phyloP scores from a whole-genome alignment of 805 yeast genomes.

The Saccharomyces eubayanus region DNA sequence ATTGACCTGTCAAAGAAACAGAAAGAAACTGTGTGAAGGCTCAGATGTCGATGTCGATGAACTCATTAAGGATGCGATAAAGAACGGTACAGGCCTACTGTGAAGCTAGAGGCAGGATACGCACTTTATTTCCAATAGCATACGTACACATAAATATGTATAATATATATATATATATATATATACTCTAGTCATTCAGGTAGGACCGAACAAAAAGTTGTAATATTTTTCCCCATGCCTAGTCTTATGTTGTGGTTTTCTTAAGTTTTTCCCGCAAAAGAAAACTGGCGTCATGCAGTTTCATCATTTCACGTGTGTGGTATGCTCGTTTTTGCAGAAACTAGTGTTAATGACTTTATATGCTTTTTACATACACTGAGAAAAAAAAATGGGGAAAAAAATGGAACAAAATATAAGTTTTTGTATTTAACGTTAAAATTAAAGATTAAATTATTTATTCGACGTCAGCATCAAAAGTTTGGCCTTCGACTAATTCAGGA shows the following conservation, averaged over 20 bases:
- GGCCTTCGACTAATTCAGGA: constrained; percentile 41
- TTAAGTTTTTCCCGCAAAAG: not conserved
- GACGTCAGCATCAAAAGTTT: constrained; percentile 44
- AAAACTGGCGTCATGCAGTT: not conserved
- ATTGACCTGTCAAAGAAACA: constrained; percentile 63
- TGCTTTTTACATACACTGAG: not conserved
- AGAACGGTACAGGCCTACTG: constrained; percentile 21
- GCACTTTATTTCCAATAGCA: not conserved
- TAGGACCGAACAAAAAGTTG: not conserved
- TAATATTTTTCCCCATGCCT: not conserved
- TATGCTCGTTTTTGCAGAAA: not conserved
- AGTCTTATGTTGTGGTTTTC: not conserved
- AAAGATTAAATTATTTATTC: constrained; percentile 14
- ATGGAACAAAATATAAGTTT: not conserved
- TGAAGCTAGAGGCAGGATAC: not conserved
- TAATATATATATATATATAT: constrained; percentile 1
- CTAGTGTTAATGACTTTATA: not conserved
- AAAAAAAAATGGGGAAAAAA: not conserved
- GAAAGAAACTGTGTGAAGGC: constrained; percentile 41
- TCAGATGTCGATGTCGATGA: constrained; percentile 32
- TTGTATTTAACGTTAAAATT: not conserved
- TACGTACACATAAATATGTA: not conserved
- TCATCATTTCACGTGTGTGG: not conserved
- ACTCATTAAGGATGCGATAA: constrained; percentile 25
- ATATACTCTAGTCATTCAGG: not conserved